A percentile compares a stretch with the other conserved stretches of the same genome.
These are phyloP conservation scores for Leccinum subgranulosum DNA, from an alignment of 768 basidiomycete species.

Conservation along the genomic window DNA sequence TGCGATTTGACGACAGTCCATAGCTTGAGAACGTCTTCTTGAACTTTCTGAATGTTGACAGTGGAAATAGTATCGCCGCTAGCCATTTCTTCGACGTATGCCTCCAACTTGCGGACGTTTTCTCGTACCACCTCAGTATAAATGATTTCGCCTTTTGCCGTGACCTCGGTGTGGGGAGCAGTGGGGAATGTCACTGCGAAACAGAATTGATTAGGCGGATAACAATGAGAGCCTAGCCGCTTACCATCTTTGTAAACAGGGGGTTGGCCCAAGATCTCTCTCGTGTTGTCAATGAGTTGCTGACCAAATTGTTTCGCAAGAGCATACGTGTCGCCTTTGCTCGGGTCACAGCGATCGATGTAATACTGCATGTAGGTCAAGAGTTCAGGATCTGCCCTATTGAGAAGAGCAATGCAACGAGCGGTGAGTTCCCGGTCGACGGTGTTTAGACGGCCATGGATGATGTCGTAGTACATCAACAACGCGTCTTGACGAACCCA, in stretches of 20 bases:
- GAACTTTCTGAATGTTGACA: slow-evolving; percentile 96
- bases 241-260: slow-evolving; percentile 94
- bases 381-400: slow-evolving; percentile 92
- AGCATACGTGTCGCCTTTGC: slow-evolving; percentile 85
- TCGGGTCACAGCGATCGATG: slow-evolving; percentile 79
- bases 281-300: slow-evolving; percentile 90
- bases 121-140: slow-evolving; percentile 95
- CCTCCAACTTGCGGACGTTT: slow-evolving; percentile 95
- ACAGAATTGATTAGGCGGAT: neutral
- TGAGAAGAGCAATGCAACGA: slow-evolving; percentile 95
- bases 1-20: slow-evolving; percentile 98
- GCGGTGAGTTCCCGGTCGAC: slow-evolving; percentile 97
- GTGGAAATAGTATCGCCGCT: slow-evolving; percentile 84
- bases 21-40: slow-evolving; percentile 93
- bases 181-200: slow-evolving; percentile 92
- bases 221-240: slow-evolving; percentile 25
- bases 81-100: slow-evolving; percentile 98
- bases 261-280: slow-evolving; percentile 76
- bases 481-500: slow-evolving; percentile 98
- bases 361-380: slow-evolving; percentile 95
- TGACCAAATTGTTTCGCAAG: slow-evolving; percentile 98
- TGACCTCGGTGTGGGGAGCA: slow-evolving; percentile 93
- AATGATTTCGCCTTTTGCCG: slow-evolving; percentile 89
- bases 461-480: slow-evolving; percentile 97
- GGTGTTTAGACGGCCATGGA: slow-evolving; percentile 90